These are phyloP conservation scores for Mycosphaerella sp. DNA, from an alignment of 2,329 filamentous ascomycete genomes.

Conservation along the genomic window DNA sequence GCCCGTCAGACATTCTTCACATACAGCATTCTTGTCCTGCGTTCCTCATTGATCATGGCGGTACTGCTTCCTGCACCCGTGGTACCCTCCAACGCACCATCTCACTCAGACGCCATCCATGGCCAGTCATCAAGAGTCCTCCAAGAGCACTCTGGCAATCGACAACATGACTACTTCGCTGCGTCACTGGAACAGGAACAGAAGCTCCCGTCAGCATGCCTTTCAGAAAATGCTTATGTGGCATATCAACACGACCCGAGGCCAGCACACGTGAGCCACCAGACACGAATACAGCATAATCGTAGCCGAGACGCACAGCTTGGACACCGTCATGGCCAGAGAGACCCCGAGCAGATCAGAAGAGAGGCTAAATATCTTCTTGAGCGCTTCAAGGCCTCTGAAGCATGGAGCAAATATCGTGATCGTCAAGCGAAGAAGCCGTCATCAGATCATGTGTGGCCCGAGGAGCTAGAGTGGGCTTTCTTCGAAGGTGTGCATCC, in stretches of 20 bases:
- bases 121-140: slow-evolving; percentile 32
- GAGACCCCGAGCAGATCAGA: slow-evolving; percentile 15
- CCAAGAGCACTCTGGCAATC: slow-evolving; percentile 40
- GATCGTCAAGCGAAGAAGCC: slow-evolving; percentile 9
- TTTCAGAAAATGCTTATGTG: slow-evolving; percentile 26
- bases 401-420: slow-evolving; percentile 44
- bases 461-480: slow-evolving; percentile 42
- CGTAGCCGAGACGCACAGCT: slow-evolving; percentile 9
- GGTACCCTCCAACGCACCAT: slow-evolving; percentile 40
- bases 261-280: slow-evolving; percentile 14
- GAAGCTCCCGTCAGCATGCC: slow-evolving; percentile 30
- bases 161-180: slow-evolving; percentile 31
- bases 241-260: slow-evolving; percentile 7
- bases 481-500: slow-evolving; percentile 43
- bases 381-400: slow-evolving; percentile 31
- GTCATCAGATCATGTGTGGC: slow-evolving; percentile 37
- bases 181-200: slow-evolving; percentile 26
- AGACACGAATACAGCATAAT: slow-evolving; percentile 15
- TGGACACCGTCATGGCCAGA: slow-evolving; percentile 3
- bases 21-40: slow-evolving; percentile 39
- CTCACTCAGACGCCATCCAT: slow-evolving; percentile 28
- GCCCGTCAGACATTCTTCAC: slow-evolving; percentile 25
- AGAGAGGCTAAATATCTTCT: slow-evolving; percentile 24
- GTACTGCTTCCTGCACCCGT: slow-evolving; percentile 36
- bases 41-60: slow-evolving; percentile 24